Base-by-base conservation (phyloP, 345 rosid genomes). In the Rhodamnia argentea region DNA sequence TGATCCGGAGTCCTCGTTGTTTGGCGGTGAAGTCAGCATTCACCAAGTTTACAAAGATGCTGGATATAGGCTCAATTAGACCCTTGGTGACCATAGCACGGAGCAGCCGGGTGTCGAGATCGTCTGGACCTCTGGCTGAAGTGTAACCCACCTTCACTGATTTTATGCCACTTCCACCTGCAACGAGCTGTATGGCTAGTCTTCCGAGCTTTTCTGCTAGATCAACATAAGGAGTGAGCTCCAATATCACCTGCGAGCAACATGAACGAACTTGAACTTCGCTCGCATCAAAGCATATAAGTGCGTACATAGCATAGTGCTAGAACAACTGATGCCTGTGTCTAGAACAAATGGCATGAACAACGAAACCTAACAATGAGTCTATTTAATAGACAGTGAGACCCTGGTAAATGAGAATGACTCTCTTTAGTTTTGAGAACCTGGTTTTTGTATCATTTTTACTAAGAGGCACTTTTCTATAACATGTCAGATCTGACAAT, bases 11-110 rank as follows among this genome's bases (percentile, higher is more conserved):
- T 50, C 96, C 96, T 13, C 93, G 92, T 87, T 95, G 94, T 87
- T 93, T 94, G 58, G 97, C 95, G 4, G 85, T 87, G 90, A 91
- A 93, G 87, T 94, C 94, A 1, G 97, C 96, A 83, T 95, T 95
- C 32, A 95, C 95, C 81, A 95, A 88, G 91, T 95, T 95, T 23
- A 94, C 89, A 64, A 92, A 93, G 15, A 88, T 91, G 83, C 93
- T 89, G 47, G 98, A 94, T 58, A 93, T 91, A 27, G 95, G 97
- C 87, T 93, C 96, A 4, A 94, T 89, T 51, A 93, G 50, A 24
- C 96, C 98, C 89, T 95, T 94, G 75, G 89, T 93, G 60, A 93
- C 88, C 96, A 93, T 95, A 22, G 97, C 97, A 29, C 92, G 93
- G 53, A 94, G 96, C 55, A 93, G 90, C 85, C 93, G 88, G 4